Evolutionary conservation across 257 asterid genomes (phyloP).

Genomic region (Fraxinus americana): DNA sequence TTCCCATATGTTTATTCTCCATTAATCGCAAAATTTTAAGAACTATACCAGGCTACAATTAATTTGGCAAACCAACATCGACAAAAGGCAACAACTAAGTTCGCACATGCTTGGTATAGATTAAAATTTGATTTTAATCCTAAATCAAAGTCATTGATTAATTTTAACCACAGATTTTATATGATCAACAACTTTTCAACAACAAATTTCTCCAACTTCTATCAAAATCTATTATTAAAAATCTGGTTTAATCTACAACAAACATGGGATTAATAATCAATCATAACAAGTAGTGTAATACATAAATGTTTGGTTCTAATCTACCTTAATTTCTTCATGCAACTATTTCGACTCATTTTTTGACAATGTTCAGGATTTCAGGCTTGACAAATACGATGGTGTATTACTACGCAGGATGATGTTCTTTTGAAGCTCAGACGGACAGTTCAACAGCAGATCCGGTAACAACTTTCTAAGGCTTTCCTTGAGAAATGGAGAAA

Average conservation of each 20-base stretch:
- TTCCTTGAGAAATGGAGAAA: conserved; percentile 65
- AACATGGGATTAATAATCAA: neutral
- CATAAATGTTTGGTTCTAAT: conserved; percentile 13
- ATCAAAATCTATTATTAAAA: too few relatives aligned
- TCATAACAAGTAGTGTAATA: conserved; percentile 1
- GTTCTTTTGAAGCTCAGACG: conserved; percentile 20
- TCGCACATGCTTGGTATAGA: too few relatives aligned
- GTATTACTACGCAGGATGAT: neutral
- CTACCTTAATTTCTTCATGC: conserved; percentile 12
- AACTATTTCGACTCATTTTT: neutral
- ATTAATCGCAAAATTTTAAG: too few relatives aligned
- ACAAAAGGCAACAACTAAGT: neutral
- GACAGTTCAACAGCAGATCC: conserved; percentile 20
- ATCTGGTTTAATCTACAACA: too few relatives aligned
- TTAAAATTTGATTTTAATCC: too few relatives aligned
- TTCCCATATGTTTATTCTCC: neutral
- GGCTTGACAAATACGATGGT: conserved; percentile 1
- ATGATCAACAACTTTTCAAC: too few relatives aligned
- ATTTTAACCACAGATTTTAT: too few relatives aligned
- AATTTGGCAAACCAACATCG: too few relatives aligned
- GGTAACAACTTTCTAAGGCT: conserved; percentile 47
- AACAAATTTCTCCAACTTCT: too few relatives aligned
- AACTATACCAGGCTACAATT: too few relatives aligned
- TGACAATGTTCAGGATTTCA: conserved; percentile 7
- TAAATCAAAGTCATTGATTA: too few relatives aligned